Evolutionary conservation across 2,329 filamentous ascomycete species (phyloP), one percentile per base, ranked within the genome.

Genomic region (Phialocephala subalpina): DNA sequence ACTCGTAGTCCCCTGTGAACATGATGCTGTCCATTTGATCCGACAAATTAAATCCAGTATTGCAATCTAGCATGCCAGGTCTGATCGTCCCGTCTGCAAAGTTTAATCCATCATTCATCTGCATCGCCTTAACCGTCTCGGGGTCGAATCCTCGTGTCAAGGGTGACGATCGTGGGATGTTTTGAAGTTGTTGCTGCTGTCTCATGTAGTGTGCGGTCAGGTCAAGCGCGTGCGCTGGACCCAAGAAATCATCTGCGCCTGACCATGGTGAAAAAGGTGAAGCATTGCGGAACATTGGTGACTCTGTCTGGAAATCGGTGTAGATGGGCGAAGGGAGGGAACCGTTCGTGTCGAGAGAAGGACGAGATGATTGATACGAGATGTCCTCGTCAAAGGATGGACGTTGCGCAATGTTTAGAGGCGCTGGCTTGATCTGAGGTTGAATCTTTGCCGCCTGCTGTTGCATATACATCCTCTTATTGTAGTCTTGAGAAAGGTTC

Each of bases 191-290:
- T 62, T 66, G 65, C 18, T 69, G 67, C 57, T 69, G 67, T 58
- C 60, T 53, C 65, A 75, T 69, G 64, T 70, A 74, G 11, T 71
- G 63, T 2, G 70, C 68, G 5, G 71, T 73, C 6, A 72, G 53
- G 20, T 73, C 71, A 8, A 74, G 66, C 18, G 67, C 60, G 25
- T 72, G 69, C 6, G 67, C 45, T 8, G 60, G 65, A 22, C 61
- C 69, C 9, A 75, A 67, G 45, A 71, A 74, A 2, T 74, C 73
- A 58, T 74, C 73, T 8, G 60, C 64, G 27, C 62, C 69, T 12
- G 71, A 70, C 72, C 72, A 73, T 5, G 67, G 66, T 25, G 69
- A 62, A 49, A 72, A 73, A 0, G 73, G 71, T 2, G 73, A 72
- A 12, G 60, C 35, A n/a, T 68, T 72, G 40, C 70, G 62, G 55